These are phyloP conservation scores for Bodo saltans DNA, from an alignment of 78 protist genomes.

Conservation along the genomic window DNA sequence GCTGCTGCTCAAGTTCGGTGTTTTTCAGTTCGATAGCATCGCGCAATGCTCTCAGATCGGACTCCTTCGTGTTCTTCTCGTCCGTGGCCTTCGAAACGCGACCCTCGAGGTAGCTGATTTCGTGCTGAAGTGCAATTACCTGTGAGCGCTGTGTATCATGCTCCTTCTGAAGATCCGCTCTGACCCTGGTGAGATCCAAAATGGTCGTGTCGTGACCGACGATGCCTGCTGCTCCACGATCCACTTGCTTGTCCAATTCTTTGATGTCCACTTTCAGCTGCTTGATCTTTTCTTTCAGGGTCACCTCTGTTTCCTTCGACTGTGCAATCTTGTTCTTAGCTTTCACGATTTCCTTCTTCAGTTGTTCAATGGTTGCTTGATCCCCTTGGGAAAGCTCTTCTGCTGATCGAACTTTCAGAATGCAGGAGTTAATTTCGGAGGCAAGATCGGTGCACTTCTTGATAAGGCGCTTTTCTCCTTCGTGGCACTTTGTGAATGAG, in stretches of 20 bases:
- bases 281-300: slow-evolving; percentile 70
- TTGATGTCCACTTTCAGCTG: slow-evolving; percentile 68
- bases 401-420: slow-evolving; percentile 68
- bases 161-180: slow-evolving; percentile 61
- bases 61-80: slow-evolving; percentile 24
- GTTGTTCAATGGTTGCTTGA: slow-evolving; percentile 58
- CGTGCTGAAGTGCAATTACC: neutral
- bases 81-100: neutral
- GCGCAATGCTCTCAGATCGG: slow-evolving; percentile 13
- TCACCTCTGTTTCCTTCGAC: slow-evolving; percentile 68
- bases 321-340: slow-evolving; percentile 75
- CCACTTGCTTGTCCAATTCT: slow-evolving; percentile 51
- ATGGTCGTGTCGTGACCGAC: slow-evolving; percentile 70
- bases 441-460: slow-evolving; percentile 55
- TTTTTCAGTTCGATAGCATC: slow-evolving; percentile 1
- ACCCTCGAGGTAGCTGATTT: slow-evolving; percentile 2
- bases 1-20: slow-evolving; percentile 42
- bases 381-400: slow-evolving; percentile 66
- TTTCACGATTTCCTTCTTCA: slow-evolving; percentile 71
- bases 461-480: slow-evolving; percentile 74
- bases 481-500: slow-evolving; percentile 74
- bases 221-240: slow-evolving; percentile 61
- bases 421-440: slow-evolving; percentile 61
- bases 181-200: slow-evolving; percentile 55
- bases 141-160: slow-evolving; percentile 27